Conservation (phyloP, 2,329 filamentous ascomycete genomes). For the Aspergillus spinulosporus region DNA sequence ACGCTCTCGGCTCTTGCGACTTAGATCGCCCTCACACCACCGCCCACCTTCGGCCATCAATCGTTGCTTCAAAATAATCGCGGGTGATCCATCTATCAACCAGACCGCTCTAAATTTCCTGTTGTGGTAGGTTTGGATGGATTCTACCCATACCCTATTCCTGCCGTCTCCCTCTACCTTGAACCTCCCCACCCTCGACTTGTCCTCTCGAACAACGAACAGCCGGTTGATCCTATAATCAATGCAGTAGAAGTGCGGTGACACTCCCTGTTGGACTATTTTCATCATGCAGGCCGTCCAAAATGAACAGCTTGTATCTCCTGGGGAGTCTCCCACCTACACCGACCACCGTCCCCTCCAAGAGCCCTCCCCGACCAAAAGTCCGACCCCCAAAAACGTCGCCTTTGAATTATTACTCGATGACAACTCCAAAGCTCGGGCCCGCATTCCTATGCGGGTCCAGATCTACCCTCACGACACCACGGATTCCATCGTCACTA, state of each 20-base stretch:
- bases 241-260: slow-evolving; percentile 33
- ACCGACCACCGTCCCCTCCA: slow-evolving; percentile 32
- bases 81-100: slow-evolving; percentile 34
- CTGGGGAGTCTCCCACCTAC: slow-evolving; percentile 34
- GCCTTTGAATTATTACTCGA: slow-evolving; percentile 64
- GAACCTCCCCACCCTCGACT: slow-evolving; percentile 27
- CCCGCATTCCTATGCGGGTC: slow-evolving; percentile 65
- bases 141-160: slow-evolving; percentile 31
- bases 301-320: slow-evolving; percentile 37
- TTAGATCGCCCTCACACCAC: slow-evolving; percentile 32
- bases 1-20: slow-evolving; percentile 40
- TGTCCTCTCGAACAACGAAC: slow-evolving; percentile 26
- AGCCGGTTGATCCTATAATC: slow-evolving; percentile 37
- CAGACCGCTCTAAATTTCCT: slow-evolving; percentile 28
- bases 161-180: slow-evolving; percentile 25
- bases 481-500: slow-evolving; percentile 95
- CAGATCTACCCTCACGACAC: slow-evolving; percentile 95
- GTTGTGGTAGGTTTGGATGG: slow-evolving; percentile 42
- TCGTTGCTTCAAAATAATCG: slow-evolving; percentile 33
- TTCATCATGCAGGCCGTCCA: slow-evolving; percentile 38
- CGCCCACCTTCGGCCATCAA: slow-evolving; percentile 32
- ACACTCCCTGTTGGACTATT: slow-evolving; percentile 25
- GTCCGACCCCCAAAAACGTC: slow-evolving; percentile 57
- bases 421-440: slow-evolving; percentile 58
- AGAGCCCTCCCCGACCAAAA: slow-evolving; percentile 38